Conservation (phyloP, 495 filamentous ascomycete genomes). For the Podospora pseudocomata region DNA sequence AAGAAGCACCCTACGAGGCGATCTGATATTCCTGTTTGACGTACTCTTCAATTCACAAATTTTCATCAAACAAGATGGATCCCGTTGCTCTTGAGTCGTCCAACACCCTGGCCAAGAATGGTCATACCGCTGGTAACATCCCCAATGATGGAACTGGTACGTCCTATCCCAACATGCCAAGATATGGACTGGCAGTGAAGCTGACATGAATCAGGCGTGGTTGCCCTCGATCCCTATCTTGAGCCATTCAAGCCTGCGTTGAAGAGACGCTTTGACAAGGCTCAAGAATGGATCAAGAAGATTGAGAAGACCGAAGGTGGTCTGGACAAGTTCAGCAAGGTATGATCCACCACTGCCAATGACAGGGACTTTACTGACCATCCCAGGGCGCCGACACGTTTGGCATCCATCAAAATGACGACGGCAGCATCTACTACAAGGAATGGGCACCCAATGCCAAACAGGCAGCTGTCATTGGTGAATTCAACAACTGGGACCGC, state of each 20-base stretch:
- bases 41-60: slow-evolving; percentile 31
- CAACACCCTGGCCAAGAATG: slow-evolving; percentile 33
- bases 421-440: slow-evolving; percentile 83
- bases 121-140: slow-evolving; percentile 33
- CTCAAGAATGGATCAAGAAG: slow-evolving; percentile 82
- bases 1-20: not conserved
- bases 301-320: slow-evolving; percentile 84
- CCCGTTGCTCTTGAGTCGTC: slow-evolving; percentile 37
- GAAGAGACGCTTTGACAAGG: slow-evolving; percentile 69
- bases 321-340: slow-evolving; percentile 86
- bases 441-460: slow-evolving; percentile 95
- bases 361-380: slow-evolving; percentile 13
- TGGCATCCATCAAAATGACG: slow-evolving; percentile 72
- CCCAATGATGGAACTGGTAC: slow-evolving; percentile 50
- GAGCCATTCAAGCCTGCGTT: slow-evolving; percentile 77
- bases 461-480: slow-evolving; percentile 83
- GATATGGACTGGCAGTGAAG: slow-evolving; percentile 15
- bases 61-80: slow-evolving; percentile 28
- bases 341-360: slow-evolving; percentile 26
- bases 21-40: not conserved
- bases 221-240: slow-evolving; percentile 86
- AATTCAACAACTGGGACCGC: slow-evolving; percentile 93
- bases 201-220: slow-evolving; percentile 59
- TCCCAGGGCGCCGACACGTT: slow-evolving; percentile 76
- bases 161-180: slow-evolving; percentile 2